A percentile compares a stretch with the other conserved stretches of the same genome.
Evolutionary conservation across 192 early-diverging fungal genomes (phyloP).

Genomic region (Backusella macrospora): DNA sequence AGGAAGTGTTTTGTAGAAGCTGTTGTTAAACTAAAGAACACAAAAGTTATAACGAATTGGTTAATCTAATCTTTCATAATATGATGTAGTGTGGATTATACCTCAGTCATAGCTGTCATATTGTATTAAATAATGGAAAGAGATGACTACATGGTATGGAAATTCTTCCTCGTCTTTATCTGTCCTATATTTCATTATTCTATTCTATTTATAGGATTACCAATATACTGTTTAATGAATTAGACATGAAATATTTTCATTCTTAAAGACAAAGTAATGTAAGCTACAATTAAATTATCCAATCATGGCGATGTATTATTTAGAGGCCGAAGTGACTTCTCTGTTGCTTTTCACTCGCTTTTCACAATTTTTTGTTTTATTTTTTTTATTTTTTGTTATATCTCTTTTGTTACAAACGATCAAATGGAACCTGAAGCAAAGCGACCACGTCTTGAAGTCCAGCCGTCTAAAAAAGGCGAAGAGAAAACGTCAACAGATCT

Average conservation of each 20-base stretch:
- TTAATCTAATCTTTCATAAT: background rate
- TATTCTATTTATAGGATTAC: background rate
- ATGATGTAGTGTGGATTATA: background rate
- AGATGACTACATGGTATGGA: background rate
- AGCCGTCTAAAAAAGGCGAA: background rate
- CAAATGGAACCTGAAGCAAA: slow-evolving; percentile 26
- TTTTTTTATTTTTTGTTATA: background rate
- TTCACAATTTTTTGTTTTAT: background rate
- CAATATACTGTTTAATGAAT: background rate
- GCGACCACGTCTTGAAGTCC: slow-evolving; percentile 11
- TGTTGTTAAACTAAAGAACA: background rate
- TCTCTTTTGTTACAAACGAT: background rate
- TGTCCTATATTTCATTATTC: background rate
- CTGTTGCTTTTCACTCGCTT: background rate
- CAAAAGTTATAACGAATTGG: too few relatives aligned
- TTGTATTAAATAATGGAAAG: background rate
- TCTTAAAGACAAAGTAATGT: too few relatives aligned
- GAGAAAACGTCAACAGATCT: slow-evolving; percentile 49
- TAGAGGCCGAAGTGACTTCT: background rate
- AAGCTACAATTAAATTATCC: background rate
- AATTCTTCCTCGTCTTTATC: background rate
- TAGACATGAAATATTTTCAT: background rate
- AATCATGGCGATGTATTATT: background rate
- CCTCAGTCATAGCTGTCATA: background rate
- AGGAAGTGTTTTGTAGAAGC: background rate